Evolutionary conservation across 768 basidiomycete genomes (phyloP), one percentile per base, ranked within the genome.

Genomic region (Termitomyces bulborhizus): DNA sequence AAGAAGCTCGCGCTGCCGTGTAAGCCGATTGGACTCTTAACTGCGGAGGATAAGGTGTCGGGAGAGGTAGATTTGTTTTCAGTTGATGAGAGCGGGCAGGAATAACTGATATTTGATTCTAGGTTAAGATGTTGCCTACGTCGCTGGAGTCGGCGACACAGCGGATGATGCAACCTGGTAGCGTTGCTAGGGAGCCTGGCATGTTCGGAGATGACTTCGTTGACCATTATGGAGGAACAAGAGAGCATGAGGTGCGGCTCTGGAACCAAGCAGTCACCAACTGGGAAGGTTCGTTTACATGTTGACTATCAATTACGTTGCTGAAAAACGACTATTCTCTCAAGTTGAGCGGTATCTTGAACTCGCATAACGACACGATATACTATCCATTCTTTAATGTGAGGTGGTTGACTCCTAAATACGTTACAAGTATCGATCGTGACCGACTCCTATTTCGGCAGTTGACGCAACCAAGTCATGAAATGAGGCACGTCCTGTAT

Each of bases 141-240:
- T 88, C 88, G 1, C 76, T 99, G 37, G 88, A 92, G 63, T 72
- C 79, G 5, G 96, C 95, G 3, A 91, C 93, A 3, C 71, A 75
- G 41, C 76, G 78, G 48, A 97, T 99, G 88, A 88, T 89, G 83
- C 73, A 71, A 31, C 71, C 79, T 3, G 81, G 76, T 13, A 94
- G 92, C 62, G 71, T 96, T 49, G 97, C 97, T 2, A 79, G 97
- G 32, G 88, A 94, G 65, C 66, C 68, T 15, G 67, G 69, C 9
- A 75, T 92, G 41, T 84, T 98, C 54, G 96, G 95, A 0, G 74
- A 93, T 64, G 85, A 83, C 24, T 97, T 98, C 64, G 91, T 98
- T 1, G 91, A 98, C 15, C 97, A 99, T 67, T 96, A 82, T 63
- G 93, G 90, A 3, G 95, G 93, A 7, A 98, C 97, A n/a, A 82